Percentiles rank a stretch among this genome's conserved stretches.
These are phyloP conservation scores for Diphasiastrum complanatum DNA, from an alignment of 83 land plant species.

Conservation along the genomic window DNA sequence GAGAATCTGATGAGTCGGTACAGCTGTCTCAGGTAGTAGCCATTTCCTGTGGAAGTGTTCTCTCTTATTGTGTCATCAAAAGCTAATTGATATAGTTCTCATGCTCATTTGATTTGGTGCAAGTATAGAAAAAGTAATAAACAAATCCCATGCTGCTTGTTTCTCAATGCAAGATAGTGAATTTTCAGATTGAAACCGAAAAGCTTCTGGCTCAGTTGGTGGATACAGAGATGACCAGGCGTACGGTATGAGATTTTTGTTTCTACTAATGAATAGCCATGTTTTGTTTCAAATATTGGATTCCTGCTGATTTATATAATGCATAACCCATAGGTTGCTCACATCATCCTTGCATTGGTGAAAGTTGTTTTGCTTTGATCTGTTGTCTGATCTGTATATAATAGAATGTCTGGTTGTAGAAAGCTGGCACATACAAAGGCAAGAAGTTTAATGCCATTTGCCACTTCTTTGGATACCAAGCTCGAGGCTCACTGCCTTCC, in stretches of 20 bases:
- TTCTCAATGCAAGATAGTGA: not conserved
- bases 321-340: too few relatives aligned
- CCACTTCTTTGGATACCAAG: constrained; percentile 99
- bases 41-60: not conserved
- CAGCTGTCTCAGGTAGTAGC: constrained; percentile 81
- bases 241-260: constrained; percentile 65
- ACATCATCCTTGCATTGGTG: too few relatives aligned
- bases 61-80: too few relatives aligned
- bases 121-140: not conserved
- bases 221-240: constrained; percentile 81
- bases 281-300: too few relatives aligned
- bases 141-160: not conserved
- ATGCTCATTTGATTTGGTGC: too few relatives aligned
- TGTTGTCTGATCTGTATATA: not conserved
- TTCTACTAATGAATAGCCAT: too few relatives aligned
- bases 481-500: constrained; percentile 94
- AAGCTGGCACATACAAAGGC: constrained; percentile 90
- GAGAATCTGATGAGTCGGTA: constrained; percentile 91
- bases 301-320: too few relatives aligned
- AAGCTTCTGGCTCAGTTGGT: constrained; percentile 95
- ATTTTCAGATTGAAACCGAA: constrained; percentile 87
- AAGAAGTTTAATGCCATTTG: constrained; percentile 99
- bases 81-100: too few relatives aligned
- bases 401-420: constrained; percentile 41
- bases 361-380: too few relatives aligned